phyloP scores from a whole-genome alignment of 2,329 filamentous ascomycete species.

The Acrodontium crateriforme region DNA sequence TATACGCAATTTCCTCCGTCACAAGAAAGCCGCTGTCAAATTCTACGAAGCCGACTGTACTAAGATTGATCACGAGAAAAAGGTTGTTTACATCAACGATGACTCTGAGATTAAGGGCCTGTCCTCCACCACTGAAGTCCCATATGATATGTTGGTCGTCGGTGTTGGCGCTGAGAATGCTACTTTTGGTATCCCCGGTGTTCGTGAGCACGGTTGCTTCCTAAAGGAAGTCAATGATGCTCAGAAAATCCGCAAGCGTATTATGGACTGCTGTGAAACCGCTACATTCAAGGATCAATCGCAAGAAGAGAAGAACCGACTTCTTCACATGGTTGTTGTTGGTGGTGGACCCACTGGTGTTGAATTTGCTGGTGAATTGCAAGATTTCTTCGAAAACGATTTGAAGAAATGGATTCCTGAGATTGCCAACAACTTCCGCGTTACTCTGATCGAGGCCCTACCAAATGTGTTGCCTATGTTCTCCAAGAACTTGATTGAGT shows the following conservation, averaged over 20 bases:
- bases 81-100: conserved; percentile 78
- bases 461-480: conserved; percentile 94
- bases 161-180: conserved; percentile 97
- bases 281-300: conserved; percentile 96
- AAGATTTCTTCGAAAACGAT: conserved; percentile 98
- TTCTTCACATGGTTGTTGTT: conserved; percentile 87
- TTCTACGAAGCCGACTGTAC: conserved; percentile 97
- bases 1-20: conserved; percentile 84
- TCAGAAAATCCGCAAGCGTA: conserved; percentile 90
- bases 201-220: conserved; percentile 91
- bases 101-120: conserved; percentile 85
- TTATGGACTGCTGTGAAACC: conserved; percentile 99
- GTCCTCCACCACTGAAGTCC: conserved; percentile 69
- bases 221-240: conserved; percentile 96
- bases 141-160: conserved; percentile 96
- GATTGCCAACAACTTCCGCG: conserved; percentile 87
- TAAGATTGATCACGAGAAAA: conserved; percentile 85
- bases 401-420: conserved; percentile 97
- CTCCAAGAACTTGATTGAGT: conserved; percentile 97
- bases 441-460: conserved; percentile 92
- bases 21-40: conserved; percentile 85
- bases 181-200: conserved; percentile 91
- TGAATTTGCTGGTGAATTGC: conserved; percentile 94
- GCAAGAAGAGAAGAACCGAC: conserved; percentile 74
- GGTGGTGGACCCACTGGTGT: conserved; percentile 90